Base-by-base conservation (phyloP, 495 filamentous ascomycete species). In the Xylaria longipes region DNA sequence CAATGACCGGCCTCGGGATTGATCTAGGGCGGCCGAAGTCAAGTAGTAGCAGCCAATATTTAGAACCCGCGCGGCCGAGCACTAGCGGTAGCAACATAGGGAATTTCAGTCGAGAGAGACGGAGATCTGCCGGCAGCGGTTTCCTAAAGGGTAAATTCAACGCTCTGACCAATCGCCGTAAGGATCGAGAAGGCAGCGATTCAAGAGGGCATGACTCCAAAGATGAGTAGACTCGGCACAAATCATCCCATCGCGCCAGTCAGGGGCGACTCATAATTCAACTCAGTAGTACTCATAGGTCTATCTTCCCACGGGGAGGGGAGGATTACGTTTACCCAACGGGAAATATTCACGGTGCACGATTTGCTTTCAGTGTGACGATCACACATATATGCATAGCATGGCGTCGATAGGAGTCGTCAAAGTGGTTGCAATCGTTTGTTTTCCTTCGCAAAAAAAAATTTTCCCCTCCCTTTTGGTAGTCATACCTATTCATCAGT, bases 81-180 rank as follows among this genome's bases (percentile, higher is more conserved):
- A 73, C 66, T 8, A 74, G 54, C 56, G 60, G 65, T 69, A 70
- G 65, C 56, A 66, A 43, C 22, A 52, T 68, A 14, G 60, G 65
- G 14, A 69, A 43, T n/a, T n/a, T n/a, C 67, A 77, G 68, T 29
- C 73, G 62, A 74, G 74, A 70, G 60, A 75, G 73, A 68, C 74
- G 68, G 56, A 78, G 54, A 22, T 74, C 71, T 29, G 69, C 71
- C 15, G 75, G 76, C 5, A 52, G 73, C 15, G 80, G 79, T 20
- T 82, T 81, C 60, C 69, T 85, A 11, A 78, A 78, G 50, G 82
- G 83, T 14, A 84, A 80, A 70, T 29, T 85, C 5, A 81, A 72
- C 39, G 81, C 80, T 12, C 60, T 85, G 25, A 78, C 79, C 14
- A 75, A 76, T 41, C 72, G 83, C 43, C 67, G 83, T 35, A 82